Conservation (phyloP, 2,329 filamentous ascomycete species). For the Thielaviopsis cerberus region DNA sequence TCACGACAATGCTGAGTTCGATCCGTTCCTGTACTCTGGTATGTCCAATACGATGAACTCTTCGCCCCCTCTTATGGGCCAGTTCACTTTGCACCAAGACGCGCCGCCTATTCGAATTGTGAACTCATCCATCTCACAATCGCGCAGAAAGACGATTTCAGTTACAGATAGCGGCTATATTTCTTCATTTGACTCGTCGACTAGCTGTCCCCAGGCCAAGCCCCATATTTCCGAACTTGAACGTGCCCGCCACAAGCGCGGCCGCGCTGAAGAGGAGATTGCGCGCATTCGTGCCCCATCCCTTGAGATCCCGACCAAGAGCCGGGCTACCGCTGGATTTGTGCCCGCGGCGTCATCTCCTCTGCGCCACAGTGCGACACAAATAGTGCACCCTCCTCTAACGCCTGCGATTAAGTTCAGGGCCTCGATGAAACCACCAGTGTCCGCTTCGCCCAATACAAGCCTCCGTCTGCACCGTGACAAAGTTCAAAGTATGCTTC, state of each 20-base stretch:
- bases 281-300: conserved; percentile 80
- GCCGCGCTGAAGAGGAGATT: conserved; percentile 89
- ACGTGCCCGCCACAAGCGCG: conserved; percentile 65
- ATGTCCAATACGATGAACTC: conserved; percentile 58
- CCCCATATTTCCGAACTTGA: conserved; percentile 60
- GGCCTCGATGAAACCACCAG: conserved; percentile 34
- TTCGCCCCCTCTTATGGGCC: conserved; percentile 63
- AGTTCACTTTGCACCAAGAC: conserved; percentile 39
- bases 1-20: conserved; percentile 22
- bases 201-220: conserved; percentile 45
- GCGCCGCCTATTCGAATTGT: conserved; percentile 54
- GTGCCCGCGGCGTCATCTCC: conserved; percentile 49
- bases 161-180: conserved; percentile 93
- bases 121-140: conserved; percentile 44
- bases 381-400: conserved; percentile 55
- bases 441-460: conserved; percentile 81
- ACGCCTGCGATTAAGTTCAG: conserved; percentile 75
- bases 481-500: conserved; percentile 61
- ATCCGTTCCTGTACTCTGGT: conserved; percentile 47
- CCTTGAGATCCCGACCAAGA: conserved; percentile 74
- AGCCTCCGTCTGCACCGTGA: conserved; percentile 78
- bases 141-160: conserved; percentile 55
- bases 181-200: conserved; percentile 86
- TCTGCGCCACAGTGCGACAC: conserved; percentile 35
- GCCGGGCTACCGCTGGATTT: conserved; percentile 33